Base-by-base conservation (phyloP, 306 rosid genomes). In the Citrullus mucosospermus region DNA sequence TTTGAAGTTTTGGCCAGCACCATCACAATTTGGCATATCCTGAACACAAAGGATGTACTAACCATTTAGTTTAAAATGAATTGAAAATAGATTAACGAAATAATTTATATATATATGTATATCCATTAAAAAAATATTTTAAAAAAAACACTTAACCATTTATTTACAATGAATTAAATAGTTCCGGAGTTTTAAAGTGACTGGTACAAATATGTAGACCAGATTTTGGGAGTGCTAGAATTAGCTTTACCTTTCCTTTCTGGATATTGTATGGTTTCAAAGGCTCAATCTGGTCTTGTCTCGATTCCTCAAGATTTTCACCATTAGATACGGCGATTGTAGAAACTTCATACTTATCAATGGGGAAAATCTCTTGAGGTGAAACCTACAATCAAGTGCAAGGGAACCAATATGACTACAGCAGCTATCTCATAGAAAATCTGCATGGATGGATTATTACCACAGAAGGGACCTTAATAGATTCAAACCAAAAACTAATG, bases 281-380 rank as follows among this genome's bases (percentile, higher is more conserved):
- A 82, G 57, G 81, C 67, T 84, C 89, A 77, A 25, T 76, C 79
- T 81, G 86, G 80, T 86, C 93, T 81, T 76, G 86, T 82, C 80
- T 68, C 81, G 84, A 83, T 83, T 84, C 91, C 77, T 82, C 93
- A 59, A 83, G 65, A 82, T 84, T 85, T 81, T 84, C 88, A 80
- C 81, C 98, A 83, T 50, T 12, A 34, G 83, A 82, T 78, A 56
- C 82, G 76, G 89, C 78, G 66, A 78, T 83, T 85, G 82, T 82
- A 69, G 91, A 79, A 81, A 79, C 85, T 82, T 92, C 99, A 61
- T 81, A 79, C 77, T 85, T 92, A 77, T 91, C 99, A 79, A 92
- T 71, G 69, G 85, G 88, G 78, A 87, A 79, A 80, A 96, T 90
- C 83, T 91, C 97, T 84, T 79, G 78, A 67, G 99, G 98, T 34